Evolutionary conservation across 192 early-diverging fungal genomes (phyloP).

Genomic region (Endogone sp.): DNA sequence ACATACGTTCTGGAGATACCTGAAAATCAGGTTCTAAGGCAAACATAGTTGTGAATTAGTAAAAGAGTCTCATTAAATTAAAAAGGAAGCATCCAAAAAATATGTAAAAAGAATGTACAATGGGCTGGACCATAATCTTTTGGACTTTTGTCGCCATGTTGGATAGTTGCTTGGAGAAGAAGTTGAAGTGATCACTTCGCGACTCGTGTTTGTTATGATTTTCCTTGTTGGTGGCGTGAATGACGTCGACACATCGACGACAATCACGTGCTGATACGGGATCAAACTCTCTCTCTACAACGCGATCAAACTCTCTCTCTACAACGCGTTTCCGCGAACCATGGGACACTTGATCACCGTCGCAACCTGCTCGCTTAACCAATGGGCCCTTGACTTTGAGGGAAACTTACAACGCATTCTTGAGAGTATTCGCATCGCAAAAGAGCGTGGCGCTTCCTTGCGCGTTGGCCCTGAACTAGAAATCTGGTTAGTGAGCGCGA

Average conservation of each 20-base stretch:
- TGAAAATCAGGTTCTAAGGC: conserved; percentile 89
- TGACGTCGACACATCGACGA: not conserved
- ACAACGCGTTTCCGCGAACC: not conserved
- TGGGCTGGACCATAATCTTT: conserved; percentile 84
- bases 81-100: not conserved
- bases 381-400: conserved; percentile 96
- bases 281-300: not conserved
- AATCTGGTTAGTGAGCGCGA: conserved; percentile 61
- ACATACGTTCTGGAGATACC: conserved; percentile 86
- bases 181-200: not conserved
- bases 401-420: conserved; percentile 89
- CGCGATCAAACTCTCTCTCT: not conserved
- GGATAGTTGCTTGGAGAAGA: conserved; percentile 1
- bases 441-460: conserved; percentile 71
- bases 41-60: not conserved
- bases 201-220: not conserved
- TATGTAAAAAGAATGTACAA: conserved; percentile 40
- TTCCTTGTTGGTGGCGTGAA: not conserved
- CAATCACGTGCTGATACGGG: too few relatives aligned
- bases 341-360: conserved; percentile 66
- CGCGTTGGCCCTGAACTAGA: conserved; percentile 96
- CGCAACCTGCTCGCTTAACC: conserved; percentile 80
- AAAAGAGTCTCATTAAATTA: not conserved
- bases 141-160: conserved; percentile 71
- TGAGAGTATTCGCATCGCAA: conserved; percentile 80